Conservation (phyloP, 352 stramenopile species). For the Blastocystis sp. region DNA sequence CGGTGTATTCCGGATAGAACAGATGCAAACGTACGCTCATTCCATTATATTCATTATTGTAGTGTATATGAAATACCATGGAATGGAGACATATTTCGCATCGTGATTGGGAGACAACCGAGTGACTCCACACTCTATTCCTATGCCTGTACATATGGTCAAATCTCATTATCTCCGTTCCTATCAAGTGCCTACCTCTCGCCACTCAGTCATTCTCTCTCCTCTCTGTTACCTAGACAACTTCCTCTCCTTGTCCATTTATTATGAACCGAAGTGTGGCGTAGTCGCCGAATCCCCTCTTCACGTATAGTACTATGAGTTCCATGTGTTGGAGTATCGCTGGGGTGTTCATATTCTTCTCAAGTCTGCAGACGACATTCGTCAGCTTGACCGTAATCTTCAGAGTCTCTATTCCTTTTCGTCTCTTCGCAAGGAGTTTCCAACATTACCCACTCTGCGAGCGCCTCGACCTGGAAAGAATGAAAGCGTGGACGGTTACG, state of each 20-base stretch:
- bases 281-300: neutral
- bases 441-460: neutral
- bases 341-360: conserved; percentile 33
- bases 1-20: neutral
- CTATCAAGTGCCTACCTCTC: neutral
- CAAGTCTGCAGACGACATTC: conserved; percentile 24
- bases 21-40: neutral
- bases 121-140: neutral
- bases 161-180: neutral
- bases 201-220: neutral
- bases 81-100: neutral
- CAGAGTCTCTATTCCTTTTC: conserved; percentile 29
- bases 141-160: neutral
- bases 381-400: neutral
- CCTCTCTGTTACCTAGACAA: neutral
- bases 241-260: conserved; percentile 10
- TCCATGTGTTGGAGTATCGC: conserved; percentile 22
- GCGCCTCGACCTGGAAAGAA: too few relatives aligned
- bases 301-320: conserved; percentile 36
- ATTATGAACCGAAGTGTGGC: neutral
- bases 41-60: neutral
- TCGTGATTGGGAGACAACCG: neutral
- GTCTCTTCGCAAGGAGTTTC: neutral
- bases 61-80: neutral
- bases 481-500: neutral